phyloP scores from a whole-genome alignment of 805 yeast species.

The Wickerhamomyces strasburgensis region DNA sequence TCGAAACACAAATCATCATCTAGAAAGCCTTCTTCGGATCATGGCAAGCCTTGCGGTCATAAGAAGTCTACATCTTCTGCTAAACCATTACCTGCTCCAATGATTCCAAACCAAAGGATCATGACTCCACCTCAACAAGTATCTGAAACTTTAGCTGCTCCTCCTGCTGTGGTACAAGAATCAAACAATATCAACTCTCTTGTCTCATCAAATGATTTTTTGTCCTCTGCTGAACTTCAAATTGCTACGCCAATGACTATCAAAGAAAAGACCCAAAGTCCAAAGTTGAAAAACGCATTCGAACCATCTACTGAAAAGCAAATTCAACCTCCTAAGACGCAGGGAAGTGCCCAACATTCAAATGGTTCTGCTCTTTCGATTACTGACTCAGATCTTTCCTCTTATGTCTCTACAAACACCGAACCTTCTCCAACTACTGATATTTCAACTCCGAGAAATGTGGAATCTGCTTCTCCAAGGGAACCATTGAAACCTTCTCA shows the following conservation, averaged over 20 bases:
- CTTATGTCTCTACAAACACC: neutral
- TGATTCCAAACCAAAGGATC: conserved; percentile 18
- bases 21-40: too few relatives aligned
- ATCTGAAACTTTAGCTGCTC: conserved; percentile 6
- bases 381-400: neutral
- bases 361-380: neutral
- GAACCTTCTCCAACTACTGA: neutral
- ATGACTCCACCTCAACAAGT: conserved; percentile 20
- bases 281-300: conserved; percentile 5
- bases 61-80: conserved; percentile 2
- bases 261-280: conserved; percentile 6
- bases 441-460: neutral
- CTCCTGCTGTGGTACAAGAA: conserved; percentile 19
- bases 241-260: conserved; percentile 12
- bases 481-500: conserved; percentile 4
- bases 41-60: too few relatives aligned
- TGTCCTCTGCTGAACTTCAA: conserved; percentile 8
- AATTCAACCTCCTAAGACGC: neutral
- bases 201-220: conserved; percentile 7
- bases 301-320: neutral
- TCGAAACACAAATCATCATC: neutral
- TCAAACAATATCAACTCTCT: conserved; percentile 16
- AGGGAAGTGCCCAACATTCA: too few relatives aligned
- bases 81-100: conserved; percentile 18
- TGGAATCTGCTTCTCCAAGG: neutral